Evolutionary conservation across 257 asterid species (phyloP).

Genomic region (Solanum habrochaites): DNA sequence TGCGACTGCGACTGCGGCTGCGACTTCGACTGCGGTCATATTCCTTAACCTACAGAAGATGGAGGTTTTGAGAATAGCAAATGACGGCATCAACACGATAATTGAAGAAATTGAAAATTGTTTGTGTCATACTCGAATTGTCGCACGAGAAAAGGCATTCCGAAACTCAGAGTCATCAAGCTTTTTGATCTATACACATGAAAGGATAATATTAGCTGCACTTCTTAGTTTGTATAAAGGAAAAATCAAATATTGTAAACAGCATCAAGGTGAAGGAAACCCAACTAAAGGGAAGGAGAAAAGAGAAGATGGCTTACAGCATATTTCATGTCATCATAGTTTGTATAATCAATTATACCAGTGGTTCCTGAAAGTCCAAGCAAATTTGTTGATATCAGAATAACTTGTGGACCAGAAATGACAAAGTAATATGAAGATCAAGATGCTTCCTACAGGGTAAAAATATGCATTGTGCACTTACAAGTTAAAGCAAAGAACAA

Average conservation of each 20-base stretch:
- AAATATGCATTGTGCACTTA: neutral
- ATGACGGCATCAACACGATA: neutral
- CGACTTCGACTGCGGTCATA: constrained; percentile 68
- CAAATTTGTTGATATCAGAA: neutral
- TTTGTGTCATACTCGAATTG: constrained; percentile 49
- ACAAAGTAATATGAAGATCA: neutral
- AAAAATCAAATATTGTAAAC: neutral
- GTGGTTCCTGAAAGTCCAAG: constrained; percentile 51
- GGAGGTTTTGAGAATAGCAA: neutral
- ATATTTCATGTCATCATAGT: constrained; percentile 79
- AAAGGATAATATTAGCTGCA: neutral
- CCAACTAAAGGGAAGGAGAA: neutral
- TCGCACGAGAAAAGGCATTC: constrained; percentile 75
- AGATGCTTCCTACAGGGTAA: neutral
- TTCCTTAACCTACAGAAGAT: constrained; percentile 60
- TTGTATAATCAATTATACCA: constrained; percentile 88
- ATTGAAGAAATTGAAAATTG: neutral
- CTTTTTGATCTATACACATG: constrained; percentile 57
- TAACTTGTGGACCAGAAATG: neutral
- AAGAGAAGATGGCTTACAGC: constrained; percentile 42
- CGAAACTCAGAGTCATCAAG: constrained; percentile 91
- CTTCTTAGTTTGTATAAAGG: neutral
- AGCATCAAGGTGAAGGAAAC: neutral
- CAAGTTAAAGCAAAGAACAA: neutral
- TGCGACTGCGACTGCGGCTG: constrained; percentile 38